Conservation (phyloP, 192 early-diverging fungal species). For the Spizellomyces punctatus region DNA sequence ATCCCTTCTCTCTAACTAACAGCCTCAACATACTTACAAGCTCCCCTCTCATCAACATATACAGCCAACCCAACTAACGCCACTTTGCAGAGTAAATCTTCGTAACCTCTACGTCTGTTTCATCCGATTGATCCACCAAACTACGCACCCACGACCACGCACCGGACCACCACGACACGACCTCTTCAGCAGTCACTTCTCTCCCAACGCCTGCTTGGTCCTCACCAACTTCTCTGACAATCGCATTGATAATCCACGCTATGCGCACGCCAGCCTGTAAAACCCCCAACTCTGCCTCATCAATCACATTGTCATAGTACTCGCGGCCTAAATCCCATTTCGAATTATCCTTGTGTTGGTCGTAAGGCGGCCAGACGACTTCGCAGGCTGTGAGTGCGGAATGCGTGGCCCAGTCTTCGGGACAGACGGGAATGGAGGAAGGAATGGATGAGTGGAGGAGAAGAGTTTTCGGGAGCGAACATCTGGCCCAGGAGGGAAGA, state of each 20-base stretch:
- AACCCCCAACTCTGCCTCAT: slow-evolving; percentile 7
- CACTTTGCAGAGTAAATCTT: no score
- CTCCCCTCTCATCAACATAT: no score
- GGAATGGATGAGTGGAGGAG: background rate
- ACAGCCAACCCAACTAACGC: no score
- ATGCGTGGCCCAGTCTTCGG: slow-evolving; percentile 35
- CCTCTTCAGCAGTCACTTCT: no score
- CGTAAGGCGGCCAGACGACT: slow-evolving; percentile 30
- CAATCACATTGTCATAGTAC: slow-evolving; percentile 16
- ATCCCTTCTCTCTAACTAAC: no score
- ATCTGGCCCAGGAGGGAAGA: background rate
- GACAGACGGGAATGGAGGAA: slow-evolving; percentile 15
- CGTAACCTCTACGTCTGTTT: no score
- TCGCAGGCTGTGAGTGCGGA: slow-evolving; percentile 38
- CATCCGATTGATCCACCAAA: no score
- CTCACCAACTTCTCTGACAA: background rate
- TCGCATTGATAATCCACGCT: slow-evolving; percentile 17
- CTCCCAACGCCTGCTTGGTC: no score
- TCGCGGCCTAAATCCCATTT: slow-evolving; percentile 7
- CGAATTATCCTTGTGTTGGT: background rate
- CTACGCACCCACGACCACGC: no score
- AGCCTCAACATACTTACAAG: no score
- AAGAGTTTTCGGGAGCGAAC: slow-evolving; percentile 6
- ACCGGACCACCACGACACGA: no score
- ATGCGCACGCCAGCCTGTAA: slow-evolving; percentile 18